Evolutionary conservation across 1,284 basidiomycete genomes (phyloP), one percentile per base, ranked within the genome.

Genomic region (Xerocomus amazonicus): DNA sequence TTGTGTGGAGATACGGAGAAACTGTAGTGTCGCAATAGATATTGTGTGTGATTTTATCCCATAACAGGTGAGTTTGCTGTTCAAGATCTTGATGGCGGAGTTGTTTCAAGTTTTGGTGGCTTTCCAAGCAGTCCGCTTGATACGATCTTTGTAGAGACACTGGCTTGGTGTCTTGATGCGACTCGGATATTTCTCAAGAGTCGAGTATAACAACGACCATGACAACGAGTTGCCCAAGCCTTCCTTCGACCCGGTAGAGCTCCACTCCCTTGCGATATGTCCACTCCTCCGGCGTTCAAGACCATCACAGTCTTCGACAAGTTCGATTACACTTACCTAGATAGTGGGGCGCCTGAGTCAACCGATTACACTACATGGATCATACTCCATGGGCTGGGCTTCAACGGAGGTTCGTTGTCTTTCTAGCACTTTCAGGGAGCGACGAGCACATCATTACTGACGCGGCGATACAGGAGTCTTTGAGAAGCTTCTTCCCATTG

Each of bases 401-500:
- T 62, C 31, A 62, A 60, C 8, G 60, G 40, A 56, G 60, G 58
- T 62, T 36, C 12, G 45, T 38, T 3, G 12, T 26, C 19, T 23
- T 19, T 23, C 19, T 4, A 14, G 14, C 37, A 14, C 8, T 37
- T 37, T 37, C 17, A n/a, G 26, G 9, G 35, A 17, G 13, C 35
- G 6, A 36, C 35, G 17, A 10, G 9, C 17, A 36, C 14, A 38
- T 17, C 13, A 9, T 14, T 19, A 38, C 23, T 26, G 19, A 26
- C 35, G 9, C 10, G 31, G 26, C 14, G 26, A 6, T 19, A 8
- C 19, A 60, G 59, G 26, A 14, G 41, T 46, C 17, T 14, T 63
- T 12, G 54, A 60, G 43, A 60, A 57, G 31, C 40, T 60, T n/a
- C 46, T 66, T 28, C 65, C 63, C 13, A 35, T 56, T 29, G 65